phyloP scores from a whole-genome alignment of 2,329 filamentous ascomycete species.

The Colletotrichum destructivum region DNA sequence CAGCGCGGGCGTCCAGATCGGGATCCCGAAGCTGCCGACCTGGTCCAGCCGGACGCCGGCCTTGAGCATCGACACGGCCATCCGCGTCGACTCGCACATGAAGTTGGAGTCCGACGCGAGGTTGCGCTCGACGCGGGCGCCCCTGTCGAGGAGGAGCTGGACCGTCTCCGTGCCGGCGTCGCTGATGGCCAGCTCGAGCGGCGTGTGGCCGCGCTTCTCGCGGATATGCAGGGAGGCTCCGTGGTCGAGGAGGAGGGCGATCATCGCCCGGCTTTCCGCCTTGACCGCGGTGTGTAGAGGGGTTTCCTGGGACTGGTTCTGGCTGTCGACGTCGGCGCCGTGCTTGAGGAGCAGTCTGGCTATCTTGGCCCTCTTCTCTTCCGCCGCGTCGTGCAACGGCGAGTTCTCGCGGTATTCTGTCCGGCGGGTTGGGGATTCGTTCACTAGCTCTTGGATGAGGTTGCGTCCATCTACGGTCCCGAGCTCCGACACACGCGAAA shows the following conservation, averaged over 20 bases:
- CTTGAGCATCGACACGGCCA: background rate
- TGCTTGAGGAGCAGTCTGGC: background rate
- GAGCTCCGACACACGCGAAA: background rate
- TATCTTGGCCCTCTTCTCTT: background rate
- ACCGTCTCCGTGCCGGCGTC: background rate
- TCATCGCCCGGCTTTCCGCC: background rate
- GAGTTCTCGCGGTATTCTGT: background rate
- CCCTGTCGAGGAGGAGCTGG: slow-evolving; percentile 2
- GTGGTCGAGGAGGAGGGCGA: background rate
- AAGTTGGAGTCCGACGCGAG: background rate
- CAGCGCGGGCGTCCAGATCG: slow-evolving; percentile 6
- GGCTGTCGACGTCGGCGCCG: background rate
- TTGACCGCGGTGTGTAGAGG: background rate
- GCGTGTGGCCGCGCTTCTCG: background rate
- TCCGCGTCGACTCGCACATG: background rate
- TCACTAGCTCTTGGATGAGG: slow-evolving; percentile 1
- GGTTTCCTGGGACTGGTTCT: background rate
- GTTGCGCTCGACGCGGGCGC: background rate
- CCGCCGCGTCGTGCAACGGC: slow-evolving; percentile 1
- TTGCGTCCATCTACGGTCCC: background rate
- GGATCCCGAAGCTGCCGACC: background rate
- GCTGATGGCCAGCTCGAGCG: slow-evolving; percentile 3
- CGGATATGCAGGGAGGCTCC: background rate
- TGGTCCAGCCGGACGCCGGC: background rate
- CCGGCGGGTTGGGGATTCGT: background rate